These are phyloP conservation scores for Endotrypanum monterogeii DNA, from an alignment of 208 protist genomes.

Conservation along the genomic window DNA sequence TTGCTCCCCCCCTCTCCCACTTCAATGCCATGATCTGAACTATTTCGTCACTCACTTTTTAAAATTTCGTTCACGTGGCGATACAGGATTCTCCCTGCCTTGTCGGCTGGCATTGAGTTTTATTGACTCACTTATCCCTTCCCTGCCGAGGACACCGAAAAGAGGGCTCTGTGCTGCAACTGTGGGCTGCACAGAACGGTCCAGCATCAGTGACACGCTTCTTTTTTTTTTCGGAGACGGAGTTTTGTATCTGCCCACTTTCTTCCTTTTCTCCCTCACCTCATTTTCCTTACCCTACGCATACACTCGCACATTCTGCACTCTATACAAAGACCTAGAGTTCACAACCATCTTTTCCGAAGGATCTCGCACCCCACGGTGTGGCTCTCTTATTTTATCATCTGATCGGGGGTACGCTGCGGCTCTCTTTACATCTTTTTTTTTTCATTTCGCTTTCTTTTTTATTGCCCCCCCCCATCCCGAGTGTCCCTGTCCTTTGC, in stretches of 20 bases:
- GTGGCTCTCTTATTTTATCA: too few relatives aligned
- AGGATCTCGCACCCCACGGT: too few relatives aligned
- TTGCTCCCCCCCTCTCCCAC: too few relatives aligned
- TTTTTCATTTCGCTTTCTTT: too few relatives aligned
- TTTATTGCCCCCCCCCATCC: too few relatives aligned
- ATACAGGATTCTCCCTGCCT: too few relatives aligned
- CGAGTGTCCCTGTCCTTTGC: too few relatives aligned
- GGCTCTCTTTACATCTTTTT: too few relatives aligned
- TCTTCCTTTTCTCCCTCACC: neutral
- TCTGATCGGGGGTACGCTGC: too few relatives aligned
- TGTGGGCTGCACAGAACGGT: neutral
- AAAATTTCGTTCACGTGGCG: neutral
- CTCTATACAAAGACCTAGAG: too few relatives aligned
- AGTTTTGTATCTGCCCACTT: neutral
- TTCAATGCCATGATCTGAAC: neutral
- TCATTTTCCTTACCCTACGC: neutral
- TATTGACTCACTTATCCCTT: neutral
- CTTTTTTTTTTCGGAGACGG: neutral
- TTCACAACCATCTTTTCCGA: neutral
- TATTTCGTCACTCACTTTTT: neutral
- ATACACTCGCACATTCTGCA: neutral
- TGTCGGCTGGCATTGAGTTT: neutral
- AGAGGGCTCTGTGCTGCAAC: neutral
- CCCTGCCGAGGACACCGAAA: neutral
- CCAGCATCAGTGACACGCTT: neutral